These are phyloP conservation scores for Gossypium thurberi DNA, from an alignment of 345 rosid genomes.

Conservation along the genomic window DNA sequence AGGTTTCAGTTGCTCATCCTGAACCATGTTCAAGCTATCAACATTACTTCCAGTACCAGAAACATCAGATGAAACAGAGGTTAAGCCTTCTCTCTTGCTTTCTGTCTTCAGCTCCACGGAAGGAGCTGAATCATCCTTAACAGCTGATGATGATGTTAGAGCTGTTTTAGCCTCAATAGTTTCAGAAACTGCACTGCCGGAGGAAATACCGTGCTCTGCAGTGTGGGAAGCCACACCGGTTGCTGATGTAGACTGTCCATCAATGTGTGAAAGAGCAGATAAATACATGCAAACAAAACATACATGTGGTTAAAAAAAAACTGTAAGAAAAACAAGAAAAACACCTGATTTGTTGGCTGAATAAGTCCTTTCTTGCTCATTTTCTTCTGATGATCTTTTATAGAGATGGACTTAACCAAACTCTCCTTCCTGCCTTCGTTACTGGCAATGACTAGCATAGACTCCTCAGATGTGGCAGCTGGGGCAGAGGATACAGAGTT, in stretches of 20 bases:
- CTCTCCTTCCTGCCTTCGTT: conserved; percentile 33
- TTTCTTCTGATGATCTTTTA: conserved; percentile 46
- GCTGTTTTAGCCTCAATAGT: conserved; percentile 25
- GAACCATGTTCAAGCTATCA: background rate
- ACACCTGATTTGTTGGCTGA: conserved; percentile 45
- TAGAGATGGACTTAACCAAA: conserved; percentile 44
- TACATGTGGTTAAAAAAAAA: background rate
- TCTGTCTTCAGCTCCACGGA: conserved; percentile 26
- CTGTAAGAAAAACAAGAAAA: background rate
- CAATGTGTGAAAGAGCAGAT: conserved; percentile 21
- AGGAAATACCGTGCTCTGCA: conserved; percentile 27
- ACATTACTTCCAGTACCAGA: conserved; percentile 19
- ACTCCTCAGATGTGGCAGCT: conserved; percentile 29
- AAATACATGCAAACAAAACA: conserved; percentile 12
- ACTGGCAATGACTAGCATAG: conserved; percentile 13
- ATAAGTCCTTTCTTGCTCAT: conserved; percentile 32
- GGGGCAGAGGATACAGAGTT: conserved; percentile 16
- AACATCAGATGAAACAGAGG: conserved; percentile 25
- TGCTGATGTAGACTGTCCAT: conserved; percentile 22
- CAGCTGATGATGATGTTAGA: conserved; percentile 17
- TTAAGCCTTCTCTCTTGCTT: conserved; percentile 24
- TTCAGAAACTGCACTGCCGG: conserved; percentile 29
- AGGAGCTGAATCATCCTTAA: conserved; percentile 18
- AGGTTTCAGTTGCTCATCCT: conserved; percentile 20
- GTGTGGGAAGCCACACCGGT: conserved; percentile 17